These are phyloP conservation scores for Epithemia pelagica DNA, from an alignment of 108 stramenopile genomes.

Conservation along the genomic window DNA sequence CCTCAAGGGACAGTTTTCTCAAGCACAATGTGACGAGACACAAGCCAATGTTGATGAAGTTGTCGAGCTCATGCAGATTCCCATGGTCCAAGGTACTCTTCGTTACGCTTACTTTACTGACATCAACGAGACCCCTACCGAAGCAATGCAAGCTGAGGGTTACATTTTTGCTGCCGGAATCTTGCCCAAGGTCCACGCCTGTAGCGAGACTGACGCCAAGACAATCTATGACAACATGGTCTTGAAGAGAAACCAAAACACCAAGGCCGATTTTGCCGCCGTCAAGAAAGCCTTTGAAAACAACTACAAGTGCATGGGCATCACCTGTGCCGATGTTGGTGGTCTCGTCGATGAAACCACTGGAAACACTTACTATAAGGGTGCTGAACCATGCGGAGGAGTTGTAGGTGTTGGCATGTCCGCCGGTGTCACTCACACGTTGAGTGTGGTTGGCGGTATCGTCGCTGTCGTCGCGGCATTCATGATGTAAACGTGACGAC, in stretches of 20 bases:
- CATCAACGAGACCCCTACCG: conserved; percentile 23
- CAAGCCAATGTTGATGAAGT: conserved; percentile 38
- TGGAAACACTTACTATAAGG: conserved; percentile 18
- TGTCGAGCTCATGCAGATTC: conserved; percentile 53
- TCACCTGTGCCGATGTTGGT: conserved; percentile 57
- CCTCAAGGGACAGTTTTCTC: conserved; percentile 35
- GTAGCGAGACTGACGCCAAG: conserved; percentile 36
- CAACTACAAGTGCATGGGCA: conserved; percentile 49
- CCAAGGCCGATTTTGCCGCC: conserved; percentile 21
- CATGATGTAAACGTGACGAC: not conserved
- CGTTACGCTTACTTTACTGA: conserved; percentile 53
- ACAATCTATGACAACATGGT: conserved; percentile 62
- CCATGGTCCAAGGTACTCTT: conserved; percentile 67
- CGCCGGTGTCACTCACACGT: conserved; percentile 7
- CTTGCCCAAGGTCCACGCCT: conserved; percentile 54
- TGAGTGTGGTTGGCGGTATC: conserved; percentile 11
- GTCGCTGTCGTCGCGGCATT: conserved; percentile 15
- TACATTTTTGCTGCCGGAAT: conserved; percentile 67
- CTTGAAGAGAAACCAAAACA: conserved; percentile 24
- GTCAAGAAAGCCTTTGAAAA: conserved; percentile 68
- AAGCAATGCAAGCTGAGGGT: conserved; percentile 60
- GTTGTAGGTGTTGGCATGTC: conserved; percentile 6
- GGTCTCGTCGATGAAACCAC: conserved; percentile 36
- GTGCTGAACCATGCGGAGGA: conserved; percentile 25
- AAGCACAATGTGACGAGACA: conserved; percentile 43